Evolutionary conservation across 169 alveolate genomes (phyloP).

Genomic region (Cryptosporidium tyzzeri): DNA sequence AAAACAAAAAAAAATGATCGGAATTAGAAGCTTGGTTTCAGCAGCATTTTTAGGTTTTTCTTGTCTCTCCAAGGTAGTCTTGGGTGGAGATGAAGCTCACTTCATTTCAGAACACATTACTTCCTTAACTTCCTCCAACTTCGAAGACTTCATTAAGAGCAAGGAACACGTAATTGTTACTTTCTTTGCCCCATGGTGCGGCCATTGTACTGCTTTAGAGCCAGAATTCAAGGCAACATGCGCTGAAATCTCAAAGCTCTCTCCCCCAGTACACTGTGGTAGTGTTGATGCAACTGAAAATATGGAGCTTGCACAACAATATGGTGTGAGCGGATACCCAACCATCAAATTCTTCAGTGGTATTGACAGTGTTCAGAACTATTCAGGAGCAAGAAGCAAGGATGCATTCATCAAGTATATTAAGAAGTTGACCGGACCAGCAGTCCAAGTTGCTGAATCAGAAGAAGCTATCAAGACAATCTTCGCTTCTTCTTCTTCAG

Average conservation of each 20-base stretch:
- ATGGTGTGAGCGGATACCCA: conserved; percentile 88
- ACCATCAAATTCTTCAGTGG: conserved; percentile 85
- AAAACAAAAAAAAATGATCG: conserved; percentile 25
- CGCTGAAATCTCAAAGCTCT: conserved; percentile 80
- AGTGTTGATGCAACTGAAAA: conserved; percentile 89
- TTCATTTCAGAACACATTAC: conserved; percentile 67
- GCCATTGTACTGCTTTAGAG: conserved; percentile 93
- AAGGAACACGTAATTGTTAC: conserved; percentile 87
- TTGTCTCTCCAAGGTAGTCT: conserved; percentile 10
- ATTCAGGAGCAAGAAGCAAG: conserved; percentile 89
- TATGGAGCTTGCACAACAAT: conserved; percentile 82
- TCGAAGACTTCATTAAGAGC: conserved; percentile 85
- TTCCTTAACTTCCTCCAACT: conserved; percentile 83
- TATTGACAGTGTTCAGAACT: conserved; percentile 77
- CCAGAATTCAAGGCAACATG: conserved; percentile 92
- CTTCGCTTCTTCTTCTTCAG: conserved; percentile 48
- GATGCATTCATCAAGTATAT: conserved; percentile 89
- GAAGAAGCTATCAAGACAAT: conserved; percentile 45
- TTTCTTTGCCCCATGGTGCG: conserved; percentile 95
- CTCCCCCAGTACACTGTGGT: conserved; percentile 83
- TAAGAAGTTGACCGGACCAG: conserved; percentile 89
- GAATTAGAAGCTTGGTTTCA: conserved; percentile 21
- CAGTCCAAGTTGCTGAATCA: conserved; percentile 78
- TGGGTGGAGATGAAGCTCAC: conserved; percentile 70
- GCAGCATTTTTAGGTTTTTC: conserved; percentile 44